Conservation (phyloP, 2,329 filamentous ascomycete genomes). For the Paracorniculantispora psalliotae region DNA sequence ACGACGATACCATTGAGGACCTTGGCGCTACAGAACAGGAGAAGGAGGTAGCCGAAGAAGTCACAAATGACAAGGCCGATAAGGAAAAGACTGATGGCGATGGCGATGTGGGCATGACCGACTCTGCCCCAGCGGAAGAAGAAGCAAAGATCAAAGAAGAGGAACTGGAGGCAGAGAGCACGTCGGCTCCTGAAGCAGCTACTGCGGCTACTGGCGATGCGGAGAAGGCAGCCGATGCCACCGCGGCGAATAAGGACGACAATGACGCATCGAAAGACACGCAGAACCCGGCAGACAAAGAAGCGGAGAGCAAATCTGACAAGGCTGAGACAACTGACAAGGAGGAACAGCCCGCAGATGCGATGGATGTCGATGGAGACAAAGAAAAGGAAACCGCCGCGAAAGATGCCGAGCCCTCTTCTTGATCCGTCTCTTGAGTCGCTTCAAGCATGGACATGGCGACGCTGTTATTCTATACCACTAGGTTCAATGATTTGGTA, state of each 20-base stretch:
- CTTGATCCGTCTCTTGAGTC: neutral
- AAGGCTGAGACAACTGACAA: conserved; percentile 18
- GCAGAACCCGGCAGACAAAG: conserved; percentile 13
- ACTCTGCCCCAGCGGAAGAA: conserved; percentile 27
- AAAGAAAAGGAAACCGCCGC: conserved; percentile 22
- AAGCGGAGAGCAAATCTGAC: conserved; percentile 12
- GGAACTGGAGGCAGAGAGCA: conserved; percentile 30
- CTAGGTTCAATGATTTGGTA: neutral
- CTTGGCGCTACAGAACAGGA: conserved; percentile 28
- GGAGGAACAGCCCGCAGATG: conserved; percentile 21
- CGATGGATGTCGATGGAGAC: conserved; percentile 31
- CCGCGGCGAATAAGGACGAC: neutral
- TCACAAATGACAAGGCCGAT: conserved; percentile 19
- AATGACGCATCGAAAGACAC: neutral
- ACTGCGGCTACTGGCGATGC: conserved; percentile 16
- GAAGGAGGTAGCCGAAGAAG: conserved; percentile 20
- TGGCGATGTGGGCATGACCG: conserved; percentile 49
- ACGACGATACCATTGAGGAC: conserved; percentile 42
- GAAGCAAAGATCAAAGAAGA: conserved; percentile 36
- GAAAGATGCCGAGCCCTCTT: neutral
- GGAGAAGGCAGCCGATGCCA: conserved; percentile 18
- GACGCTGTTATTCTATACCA: neutral
- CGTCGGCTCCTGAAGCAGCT: conserved; percentile 14
- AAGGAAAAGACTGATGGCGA: conserved; percentile 39
- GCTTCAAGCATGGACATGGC: neutral